Conservation (phyloP, 1,284 basidiomycete genomes). For the Amylostereum areolatum region DNA sequence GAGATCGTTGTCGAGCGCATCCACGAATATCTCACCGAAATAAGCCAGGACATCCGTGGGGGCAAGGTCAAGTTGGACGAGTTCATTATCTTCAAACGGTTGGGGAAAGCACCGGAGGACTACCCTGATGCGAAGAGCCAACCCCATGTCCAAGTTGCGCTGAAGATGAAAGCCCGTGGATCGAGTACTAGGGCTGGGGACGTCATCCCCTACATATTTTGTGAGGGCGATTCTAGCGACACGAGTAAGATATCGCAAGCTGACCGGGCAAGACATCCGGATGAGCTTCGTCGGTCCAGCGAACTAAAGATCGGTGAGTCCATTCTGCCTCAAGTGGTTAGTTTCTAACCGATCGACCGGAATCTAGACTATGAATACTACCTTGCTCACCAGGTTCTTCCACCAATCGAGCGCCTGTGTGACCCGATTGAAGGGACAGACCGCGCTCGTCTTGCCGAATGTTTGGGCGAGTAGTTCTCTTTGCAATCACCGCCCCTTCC, state of each 20-base stretch:
- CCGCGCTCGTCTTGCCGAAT: slow-evolving; percentile 86
- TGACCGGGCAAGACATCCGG: slow-evolving; percentile 89
- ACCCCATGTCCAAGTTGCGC: slow-evolving; percentile 95
- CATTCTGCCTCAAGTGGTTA: slow-evolving; percentile 1
- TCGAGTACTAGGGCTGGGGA: slow-evolving; percentile 80
- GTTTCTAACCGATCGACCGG: neutral
- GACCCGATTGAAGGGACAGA: slow-evolving; percentile 97
- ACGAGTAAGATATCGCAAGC: slow-evolving; percentile 77
- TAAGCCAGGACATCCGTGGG: slow-evolving; percentile 73
- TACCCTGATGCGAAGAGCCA: slow-evolving; percentile 95
- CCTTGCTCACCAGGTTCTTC: slow-evolving; percentile 86
- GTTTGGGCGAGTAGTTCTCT: slow-evolving; percentile 63
- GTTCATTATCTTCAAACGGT: slow-evolving; percentile 92
- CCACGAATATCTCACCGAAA: slow-evolving; percentile 81
- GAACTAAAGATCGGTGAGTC: slow-evolving; percentile 68
- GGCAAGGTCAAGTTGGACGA: slow-evolving; percentile 84
- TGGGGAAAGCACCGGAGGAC: slow-evolving; percentile 93
- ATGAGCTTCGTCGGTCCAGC: slow-evolving; percentile 76
- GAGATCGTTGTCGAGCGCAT: slow-evolving; percentile 90
- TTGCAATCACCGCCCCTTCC: neutral
- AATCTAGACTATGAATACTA: slow-evolving; percentile 86
- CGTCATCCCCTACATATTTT: slow-evolving; percentile 96
- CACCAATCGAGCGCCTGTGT: slow-evolving; percentile 92
- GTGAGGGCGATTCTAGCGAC: slow-evolving; percentile 72
- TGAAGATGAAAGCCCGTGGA: slow-evolving; percentile 86